Base-by-base conservation (phyloP, 805 yeast species). In the Soucietia sequanensis region DNA sequence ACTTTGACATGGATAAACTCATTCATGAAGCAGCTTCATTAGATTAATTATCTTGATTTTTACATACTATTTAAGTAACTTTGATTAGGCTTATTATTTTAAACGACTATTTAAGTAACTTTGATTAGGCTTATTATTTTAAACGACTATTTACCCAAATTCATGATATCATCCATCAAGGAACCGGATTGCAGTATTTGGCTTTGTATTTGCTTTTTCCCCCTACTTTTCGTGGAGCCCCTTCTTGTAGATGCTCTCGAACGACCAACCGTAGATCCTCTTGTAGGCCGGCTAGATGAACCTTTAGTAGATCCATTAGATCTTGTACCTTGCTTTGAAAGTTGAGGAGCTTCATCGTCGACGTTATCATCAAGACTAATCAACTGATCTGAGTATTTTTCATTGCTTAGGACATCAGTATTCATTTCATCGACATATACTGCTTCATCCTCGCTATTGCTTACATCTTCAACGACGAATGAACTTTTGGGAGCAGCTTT, bases 21-120 rank as follows among this genome's bases (percentile, higher is more conserved):
- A 76, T 91, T 20, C 70, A 73, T 16, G 84, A 88, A 42, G 77
- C 95, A 2, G 81, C 90, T 43, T 76, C 86, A 14, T 57, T 85
- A 55, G 95, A 86, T 31, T 60, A 46, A 36, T 7, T 10, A 9
- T 27, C 11, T 12, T 23, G n/a, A 17, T 20, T 26, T 26, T 41
- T 8, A 31, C 23, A n/a, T n/a, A n/a, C n/a, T n/a, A n/a, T n/a
- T n/a, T n/a, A n/a, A n/a, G n/a, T n/a, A n/a, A n/a, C n/a, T n/a
- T n/a, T n/a, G n/a, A n/a, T n/a, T n/a, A n/a, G 23, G 30, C 12
- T 25, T 18, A 26, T 13, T 18, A 17, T 20, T 26, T 26, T 41
- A 10, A 31, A 27, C n/a, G n/a, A n/a, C n/a, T n/a, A n/a, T n/a
- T n/a, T n/a, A n/a, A n/a, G n/a, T n/a, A n/a, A n/a, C n/a, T n/a